These are phyloP conservation scores for Chenopodium quinoa DNA, from an alignment of 148 eudicot species.

Conservation along the genomic window DNA sequence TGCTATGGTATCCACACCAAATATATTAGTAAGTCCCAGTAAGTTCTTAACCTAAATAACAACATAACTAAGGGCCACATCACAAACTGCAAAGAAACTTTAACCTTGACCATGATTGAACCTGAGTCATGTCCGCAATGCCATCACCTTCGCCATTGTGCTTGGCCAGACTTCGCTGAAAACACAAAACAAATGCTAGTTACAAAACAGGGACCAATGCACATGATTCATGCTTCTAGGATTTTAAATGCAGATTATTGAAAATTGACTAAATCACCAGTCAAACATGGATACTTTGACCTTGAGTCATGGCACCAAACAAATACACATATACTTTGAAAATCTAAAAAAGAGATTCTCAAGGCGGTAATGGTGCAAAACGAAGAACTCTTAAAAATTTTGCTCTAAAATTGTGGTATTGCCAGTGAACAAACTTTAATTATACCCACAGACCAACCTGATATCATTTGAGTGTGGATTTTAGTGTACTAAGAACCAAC, in stretches of 20 bases:
- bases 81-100: conserved; percentile 19
- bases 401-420: neutral
- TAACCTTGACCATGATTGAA: conserved; percentile 14
- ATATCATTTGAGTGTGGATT: neutral
- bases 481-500: neutral
- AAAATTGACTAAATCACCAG: neutral
- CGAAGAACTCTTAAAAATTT: neutral
- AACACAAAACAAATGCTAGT: conserved; percentile 14
- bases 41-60: conserved; percentile 17
- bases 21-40: conserved; percentile 23
- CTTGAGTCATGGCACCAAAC: neutral
- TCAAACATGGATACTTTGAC: neutral
- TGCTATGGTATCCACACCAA: conserved; percentile 35
- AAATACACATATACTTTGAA: neutral
- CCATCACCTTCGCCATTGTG: conserved; percentile 50
- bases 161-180: conserved; percentile 42
- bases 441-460: neutral
- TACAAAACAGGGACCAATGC: neutral
- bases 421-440: neutral
- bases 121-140: conserved; percentile 3
- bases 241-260: neutral
- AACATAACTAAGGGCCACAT: conserved; percentile 18
- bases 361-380: neutral
- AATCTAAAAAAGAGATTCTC: neutral
- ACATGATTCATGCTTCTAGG: neutral